These are phyloP conservation scores for Fraxinus nigra DNA, from an alignment of 305 asterid genomes.

Conservation along the genomic window DNA sequence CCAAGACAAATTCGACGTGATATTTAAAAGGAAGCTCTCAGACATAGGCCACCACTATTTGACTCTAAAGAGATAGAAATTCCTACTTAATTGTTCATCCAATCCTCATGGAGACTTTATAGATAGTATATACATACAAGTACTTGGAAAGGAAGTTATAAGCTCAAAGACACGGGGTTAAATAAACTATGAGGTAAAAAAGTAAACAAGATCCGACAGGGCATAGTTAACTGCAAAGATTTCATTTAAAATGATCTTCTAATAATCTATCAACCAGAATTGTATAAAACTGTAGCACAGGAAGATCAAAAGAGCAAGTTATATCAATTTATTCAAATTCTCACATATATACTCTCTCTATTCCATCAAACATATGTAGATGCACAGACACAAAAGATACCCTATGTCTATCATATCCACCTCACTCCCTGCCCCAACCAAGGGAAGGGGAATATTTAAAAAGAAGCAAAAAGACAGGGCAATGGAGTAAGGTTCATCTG, in stretches of 20 bases:
- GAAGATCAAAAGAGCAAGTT: not conserved
- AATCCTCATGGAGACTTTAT: conserved; percentile 1
- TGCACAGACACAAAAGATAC: not conserved
- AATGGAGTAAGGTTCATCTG: conserved; percentile 1
- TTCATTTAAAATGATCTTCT: not conserved
- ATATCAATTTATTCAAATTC: not conserved
- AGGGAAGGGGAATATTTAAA: not conserved
- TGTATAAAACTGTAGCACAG: not conserved
- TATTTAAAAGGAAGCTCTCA: not conserved
- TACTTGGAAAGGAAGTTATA: conserved; percentile 3
- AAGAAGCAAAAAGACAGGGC: not conserved
- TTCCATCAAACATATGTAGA: conserved; percentile 3
- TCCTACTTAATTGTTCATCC: not conserved
- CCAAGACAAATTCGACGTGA: not conserved
- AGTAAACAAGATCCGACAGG: not conserved
- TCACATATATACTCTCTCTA: conserved; percentile 1
- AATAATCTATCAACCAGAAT: not conserved
- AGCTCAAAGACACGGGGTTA: not conserved
- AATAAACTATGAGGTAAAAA: not conserved
- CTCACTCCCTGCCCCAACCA: not conserved
- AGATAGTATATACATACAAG: not conserved
- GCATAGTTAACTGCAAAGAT: not conserved
- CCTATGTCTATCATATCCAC: not conserved
- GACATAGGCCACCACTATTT: not conserved
- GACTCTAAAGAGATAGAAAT: not conserved